Evolutionary conservation across 192 early-diverging fungal genomes (phyloP), one percentile per base, ranked within the genome.

Genomic region (Dissophora globulifera): DNA sequence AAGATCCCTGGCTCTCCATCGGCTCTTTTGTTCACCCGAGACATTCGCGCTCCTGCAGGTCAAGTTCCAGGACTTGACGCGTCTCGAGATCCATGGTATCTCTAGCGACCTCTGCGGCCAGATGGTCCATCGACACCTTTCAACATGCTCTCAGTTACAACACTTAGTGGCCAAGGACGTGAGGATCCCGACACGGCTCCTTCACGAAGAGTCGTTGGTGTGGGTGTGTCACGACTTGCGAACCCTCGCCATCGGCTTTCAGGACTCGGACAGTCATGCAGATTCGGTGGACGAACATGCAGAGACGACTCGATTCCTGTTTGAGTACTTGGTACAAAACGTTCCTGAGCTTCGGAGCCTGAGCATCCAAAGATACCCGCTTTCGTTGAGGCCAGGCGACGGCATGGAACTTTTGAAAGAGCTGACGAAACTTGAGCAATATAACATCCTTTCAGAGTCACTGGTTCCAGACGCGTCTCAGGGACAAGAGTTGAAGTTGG

Each of bases 171-270:
- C 60, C 10, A 26, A 50, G 22, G 49, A 51, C 20, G 60, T 62
- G 20, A 40, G 23, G n/a, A 38, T 51, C 1, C 60, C 60, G 2
- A 26, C 51, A 20, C 17, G 15, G 11, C 35, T 62, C 3, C 20
- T 51, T 1, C 2, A 38, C 30, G 47, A 49, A 15, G 17, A 40
- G 49, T 12, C 2, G 46, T 17, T 13, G 32, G 29, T 10, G 3
- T 62, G 59, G 59, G 19, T 30, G 1, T 49, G 59, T 38, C n/a
- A 20, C 3, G 31, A 49, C 16, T 25, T 62, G n/a, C 31, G 13
- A 13, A 62, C 59, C 5, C 48, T 62, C 30, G 59, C 35, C 20
- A 29, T 62, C n/a, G 17, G 29, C 46, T 5, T 62, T 62, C 22
- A 8, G 50, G 50, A n/a, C 13, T 27, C 1, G 9, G 15, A 17